Evolutionary conservation across 2,329 filamentous ascomycete genomes (phyloP).

Genomic region (Pochonia chlamydosporia): DNA sequence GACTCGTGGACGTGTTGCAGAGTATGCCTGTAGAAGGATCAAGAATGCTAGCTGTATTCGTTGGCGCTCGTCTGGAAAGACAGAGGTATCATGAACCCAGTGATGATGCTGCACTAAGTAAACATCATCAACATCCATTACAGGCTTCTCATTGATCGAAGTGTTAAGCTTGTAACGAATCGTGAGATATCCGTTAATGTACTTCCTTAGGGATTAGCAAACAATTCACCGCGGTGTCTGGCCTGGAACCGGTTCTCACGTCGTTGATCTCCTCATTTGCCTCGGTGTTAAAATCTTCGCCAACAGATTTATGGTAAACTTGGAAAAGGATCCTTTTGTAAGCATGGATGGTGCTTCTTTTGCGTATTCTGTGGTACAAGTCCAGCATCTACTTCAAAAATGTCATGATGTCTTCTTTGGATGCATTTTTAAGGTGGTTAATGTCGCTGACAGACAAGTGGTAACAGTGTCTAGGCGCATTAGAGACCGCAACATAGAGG

Average conservation of each 20-base stretch:
- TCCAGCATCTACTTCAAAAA: constrained; percentile 1
- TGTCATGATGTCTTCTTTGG: not conserved
- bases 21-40: not conserved
- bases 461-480: not conserved
- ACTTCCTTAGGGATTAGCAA: no score
- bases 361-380: not conserved
- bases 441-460: not conserved
- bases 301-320: not conserved
- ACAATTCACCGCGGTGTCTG: no score
- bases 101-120: not conserved
- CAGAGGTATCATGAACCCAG: not conserved
- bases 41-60: not conserved
- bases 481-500: not conserved
- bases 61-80: not conserved
- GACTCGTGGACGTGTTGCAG: not conserved
- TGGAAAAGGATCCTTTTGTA: not conserved
- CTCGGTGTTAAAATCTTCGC: not conserved
- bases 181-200: not conserved
- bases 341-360: not conserved
- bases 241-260: no score
- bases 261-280: not conserved
- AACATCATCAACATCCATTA: not conserved
- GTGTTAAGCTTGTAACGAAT: not conserved
- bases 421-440: not conserved
- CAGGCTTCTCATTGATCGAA: not conserved